phyloP scores from a whole-genome alignment of 2,329 filamentous ascomycete genomes.

The Lasiodiplodia gonubiensis region DNA sequence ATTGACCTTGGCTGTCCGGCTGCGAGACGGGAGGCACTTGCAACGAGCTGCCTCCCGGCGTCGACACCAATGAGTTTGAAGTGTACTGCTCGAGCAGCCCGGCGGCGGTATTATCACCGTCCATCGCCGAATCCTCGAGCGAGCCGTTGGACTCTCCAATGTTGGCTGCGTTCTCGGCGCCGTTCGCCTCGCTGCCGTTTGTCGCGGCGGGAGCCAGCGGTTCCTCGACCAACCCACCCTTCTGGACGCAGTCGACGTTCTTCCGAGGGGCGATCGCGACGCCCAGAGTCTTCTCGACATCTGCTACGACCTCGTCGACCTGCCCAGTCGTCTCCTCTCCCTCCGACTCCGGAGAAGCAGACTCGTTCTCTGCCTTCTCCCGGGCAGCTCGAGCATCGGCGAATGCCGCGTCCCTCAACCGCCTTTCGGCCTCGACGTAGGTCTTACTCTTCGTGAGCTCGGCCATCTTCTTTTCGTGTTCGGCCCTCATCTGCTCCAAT shows the following conservation, averaged over 20 bases:
- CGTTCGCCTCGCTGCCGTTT: slow-evolving; percentile 35
- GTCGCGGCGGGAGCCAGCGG: slow-evolving; percentile 37
- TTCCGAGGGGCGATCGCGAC: slow-evolving; percentile 69
- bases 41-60: slow-evolving; percentile 63
- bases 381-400: slow-evolving; percentile 54
- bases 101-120: slow-evolving; percentile 55
- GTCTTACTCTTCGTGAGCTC: slow-evolving; percentile 74
- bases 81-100: slow-evolving; percentile 73
- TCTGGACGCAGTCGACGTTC: slow-evolving; percentile 73
- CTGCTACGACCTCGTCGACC: slow-evolving; percentile 74
- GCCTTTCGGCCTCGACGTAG: slow-evolving; percentile 75
- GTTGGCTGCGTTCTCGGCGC: background rate
- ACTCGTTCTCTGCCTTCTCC: slow-evolving; percentile 54
- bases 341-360: slow-evolving; percentile 1
- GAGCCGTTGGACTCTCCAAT: slow-evolving; percentile 33
- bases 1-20: slow-evolving; percentile 51
- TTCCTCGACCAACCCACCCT: slow-evolving; percentile 73
- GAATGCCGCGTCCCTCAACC: slow-evolving; percentile 70
- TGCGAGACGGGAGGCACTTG: slow-evolving; percentile 62
- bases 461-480: slow-evolving; percentile 76
- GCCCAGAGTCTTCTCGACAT: slow-evolving; percentile 74
- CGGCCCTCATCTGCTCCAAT: slow-evolving; percentile 81
- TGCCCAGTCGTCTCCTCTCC: slow-evolving; percentile 47
- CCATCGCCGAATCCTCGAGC: slow-evolving; percentile 34
- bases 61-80: slow-evolving; percentile 64